Percentiles rank a stretch among this genome's conserved stretches.
Evolutionary conservation across 2,329 filamentous ascomycete species (phyloP).

Genomic region (Fusarium austroafricanum): DNA sequence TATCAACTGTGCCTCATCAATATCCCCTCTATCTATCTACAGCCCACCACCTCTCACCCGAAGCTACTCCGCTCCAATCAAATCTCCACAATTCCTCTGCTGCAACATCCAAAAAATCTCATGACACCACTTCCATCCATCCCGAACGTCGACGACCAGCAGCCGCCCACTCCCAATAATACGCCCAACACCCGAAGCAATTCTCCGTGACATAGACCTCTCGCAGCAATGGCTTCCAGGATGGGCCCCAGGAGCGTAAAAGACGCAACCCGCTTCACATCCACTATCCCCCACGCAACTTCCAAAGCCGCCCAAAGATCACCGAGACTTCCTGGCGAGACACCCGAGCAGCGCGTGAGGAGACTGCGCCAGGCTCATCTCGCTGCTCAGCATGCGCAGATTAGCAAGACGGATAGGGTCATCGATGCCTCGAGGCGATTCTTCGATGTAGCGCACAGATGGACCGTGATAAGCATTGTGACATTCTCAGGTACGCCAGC

Average conservation of each 20-base stretch:
- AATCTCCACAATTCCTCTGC: slow-evolving; percentile 43
- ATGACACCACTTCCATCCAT: slow-evolving; percentile 50
- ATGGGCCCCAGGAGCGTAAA: slow-evolving; percentile 74
- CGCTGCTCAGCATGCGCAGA: slow-evolving; percentile 70
- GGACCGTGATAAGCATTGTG: slow-evolving; percentile 66
- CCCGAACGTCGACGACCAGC: slow-evolving; percentile 28
- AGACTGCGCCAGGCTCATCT: slow-evolving; percentile 75
- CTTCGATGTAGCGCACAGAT: slow-evolving; percentile 67
- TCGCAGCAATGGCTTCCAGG: slow-evolving; percentile 55
- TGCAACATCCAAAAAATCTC: slow-evolving; percentile 52
- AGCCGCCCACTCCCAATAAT: background rate
- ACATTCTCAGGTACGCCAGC: slow-evolving; percentile 65
- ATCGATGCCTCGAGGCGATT: slow-evolving; percentile 61
- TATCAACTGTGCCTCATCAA: background rate
- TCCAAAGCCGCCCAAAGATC: slow-evolving; percentile 63
- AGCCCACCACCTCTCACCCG: slow-evolving; percentile 47
- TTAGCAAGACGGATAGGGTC: slow-evolving; percentile 64
- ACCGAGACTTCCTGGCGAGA: slow-evolving; percentile 62
- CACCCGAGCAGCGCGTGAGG: slow-evolving; percentile 75
- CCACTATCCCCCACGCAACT: slow-evolving; percentile 70
- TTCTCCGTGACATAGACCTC: background rate
- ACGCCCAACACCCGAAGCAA: background rate
- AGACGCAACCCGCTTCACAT: slow-evolving; percentile 79
- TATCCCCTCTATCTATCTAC: background rate
- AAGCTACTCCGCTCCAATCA: slow-evolving; percentile 55